Evolutionary conservation across 306 rosid species (phyloP).

Genomic region (Prosopis cineraria): DNA sequence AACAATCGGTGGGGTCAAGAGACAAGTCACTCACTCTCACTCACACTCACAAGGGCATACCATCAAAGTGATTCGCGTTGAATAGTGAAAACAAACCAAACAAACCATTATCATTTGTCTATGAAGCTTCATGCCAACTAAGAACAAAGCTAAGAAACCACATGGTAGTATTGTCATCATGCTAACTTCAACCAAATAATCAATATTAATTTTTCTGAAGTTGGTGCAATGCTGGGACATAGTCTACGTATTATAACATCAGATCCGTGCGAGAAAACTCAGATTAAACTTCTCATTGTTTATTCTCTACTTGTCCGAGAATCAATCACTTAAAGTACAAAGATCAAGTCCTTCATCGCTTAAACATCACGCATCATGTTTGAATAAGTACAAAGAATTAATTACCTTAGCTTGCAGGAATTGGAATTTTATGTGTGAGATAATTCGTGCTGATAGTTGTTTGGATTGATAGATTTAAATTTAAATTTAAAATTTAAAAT

Average conservation of each 20-base stretch:
- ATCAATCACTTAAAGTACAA: not conserved
- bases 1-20: conserved; percentile 52
- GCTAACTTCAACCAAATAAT: not conserved
- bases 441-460: no score
- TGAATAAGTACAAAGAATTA: no score
- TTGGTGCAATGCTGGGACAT: not conserved
- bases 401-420: no score
- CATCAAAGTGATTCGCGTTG: conserved; percentile 16
- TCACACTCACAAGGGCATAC: no score
- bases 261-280: not conserved
- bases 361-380: not conserved
- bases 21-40: conserved; percentile 34
- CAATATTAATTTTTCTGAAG: not conserved
- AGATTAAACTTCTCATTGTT: not conserved
- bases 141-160: not conserved
- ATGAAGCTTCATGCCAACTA: conserved; percentile 8
- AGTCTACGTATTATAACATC: not conserved
- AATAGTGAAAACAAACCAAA: conserved; percentile 17
- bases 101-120: conserved; percentile 16
- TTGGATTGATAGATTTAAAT: no score
- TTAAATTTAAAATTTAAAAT: no score
- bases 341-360: not conserved
- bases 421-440: no score
- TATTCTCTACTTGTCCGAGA: not conserved
- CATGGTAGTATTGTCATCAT: not conserved